Evolutionary conservation across 2,329 filamentous ascomycete species (phyloP).

Genomic region (Apiospora hydei): DNA sequence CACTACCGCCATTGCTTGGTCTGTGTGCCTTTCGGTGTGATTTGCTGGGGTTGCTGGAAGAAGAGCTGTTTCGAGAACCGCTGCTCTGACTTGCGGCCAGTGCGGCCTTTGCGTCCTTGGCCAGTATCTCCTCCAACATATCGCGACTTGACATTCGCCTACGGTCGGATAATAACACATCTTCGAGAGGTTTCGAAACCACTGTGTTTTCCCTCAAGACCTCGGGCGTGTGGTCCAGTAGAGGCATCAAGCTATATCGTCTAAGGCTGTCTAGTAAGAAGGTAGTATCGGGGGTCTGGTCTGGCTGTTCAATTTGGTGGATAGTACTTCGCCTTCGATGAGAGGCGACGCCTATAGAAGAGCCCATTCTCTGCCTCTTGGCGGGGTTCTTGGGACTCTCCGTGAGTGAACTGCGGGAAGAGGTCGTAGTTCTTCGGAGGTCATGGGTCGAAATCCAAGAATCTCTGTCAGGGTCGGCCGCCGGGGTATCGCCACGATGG

Average conservation of each 20-base stretch:
- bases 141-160: slow-evolving; percentile 33
- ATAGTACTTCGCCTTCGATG: slow-evolving; percentile 32
- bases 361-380: slow-evolving; percentile 27
- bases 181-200: slow-evolving; percentile 13
- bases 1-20: slow-evolving; percentile 1
- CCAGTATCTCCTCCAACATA: slow-evolving; percentile 36
- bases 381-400: not conserved
- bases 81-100: slow-evolving; percentile 10
- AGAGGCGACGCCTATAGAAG: slow-evolving; percentile 31
- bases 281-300: slow-evolving; percentile 23
- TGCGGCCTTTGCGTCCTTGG: slow-evolving; percentile 6
- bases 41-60: not conserved
- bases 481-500: slow-evolving; percentile 32
- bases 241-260: slow-evolving; percentile 40
- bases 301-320: slow-evolving; percentile 20
- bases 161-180: slow-evolving; percentile 23
- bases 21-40: not conserved
- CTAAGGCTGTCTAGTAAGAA: slow-evolving; percentile 35
- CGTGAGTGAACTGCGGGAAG: not conserved
- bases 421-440: not conserved
- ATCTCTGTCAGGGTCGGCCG: not conserved
- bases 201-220: slow-evolving; percentile 27
- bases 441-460: not conserved
- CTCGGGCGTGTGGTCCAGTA: slow-evolving; percentile 35
- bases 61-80: not conserved